Percentiles rank a stretch among this genome's conserved stretches.
Conservation (phyloP, 1,139 yeast genomes). For the Taphrina confusa region DNA sequence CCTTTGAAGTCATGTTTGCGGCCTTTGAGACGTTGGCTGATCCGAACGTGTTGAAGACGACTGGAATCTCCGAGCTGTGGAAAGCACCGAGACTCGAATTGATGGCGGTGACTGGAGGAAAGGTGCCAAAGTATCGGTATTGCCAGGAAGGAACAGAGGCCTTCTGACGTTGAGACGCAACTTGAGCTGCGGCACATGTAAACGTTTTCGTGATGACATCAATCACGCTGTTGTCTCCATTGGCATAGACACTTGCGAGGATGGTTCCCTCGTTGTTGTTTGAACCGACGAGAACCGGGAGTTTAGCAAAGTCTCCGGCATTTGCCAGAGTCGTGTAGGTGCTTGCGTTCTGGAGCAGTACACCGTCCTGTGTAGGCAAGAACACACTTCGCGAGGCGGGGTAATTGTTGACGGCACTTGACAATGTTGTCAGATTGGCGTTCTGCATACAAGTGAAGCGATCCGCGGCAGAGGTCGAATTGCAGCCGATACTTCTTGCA, state of each 20-base stretch:
- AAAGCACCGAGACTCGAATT: background rate
- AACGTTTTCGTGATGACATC: background rate
- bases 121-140: slow-evolving; percentile 17
- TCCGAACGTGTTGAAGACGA: slow-evolving; percentile 11
- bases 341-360: background rate
- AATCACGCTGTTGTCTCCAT: background rate
- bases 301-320: slow-evolving; percentile 16
- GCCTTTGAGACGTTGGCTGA: background rate
- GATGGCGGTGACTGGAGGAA: slow-evolving; percentile 1
- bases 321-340: background rate
- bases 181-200: slow-evolving; percentile 20
- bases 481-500: slow-evolving; percentile 19
- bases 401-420: slow-evolving; percentile 10
- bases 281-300: slow-evolving; percentile 24
- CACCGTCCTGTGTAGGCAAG: slow-evolving; percentile 24
- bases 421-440: slow-evolving; percentile 2
- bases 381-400: slow-evolving; percentile 2
- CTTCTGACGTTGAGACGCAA: background rate
- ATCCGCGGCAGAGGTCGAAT: background rate
- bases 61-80: slow-evolving; percentile 21
- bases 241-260: background rate
- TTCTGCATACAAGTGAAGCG: slow-evolving; percentile 18
- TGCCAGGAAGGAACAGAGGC: slow-evolving; percentile 25
- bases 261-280: slow-evolving; percentile 29
- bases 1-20: background rate